Percentiles rank a stretch among this genome's conserved stretches.
Conservation (phyloP, 345 rosid genomes). For the Corchorus olitorius region DNA sequence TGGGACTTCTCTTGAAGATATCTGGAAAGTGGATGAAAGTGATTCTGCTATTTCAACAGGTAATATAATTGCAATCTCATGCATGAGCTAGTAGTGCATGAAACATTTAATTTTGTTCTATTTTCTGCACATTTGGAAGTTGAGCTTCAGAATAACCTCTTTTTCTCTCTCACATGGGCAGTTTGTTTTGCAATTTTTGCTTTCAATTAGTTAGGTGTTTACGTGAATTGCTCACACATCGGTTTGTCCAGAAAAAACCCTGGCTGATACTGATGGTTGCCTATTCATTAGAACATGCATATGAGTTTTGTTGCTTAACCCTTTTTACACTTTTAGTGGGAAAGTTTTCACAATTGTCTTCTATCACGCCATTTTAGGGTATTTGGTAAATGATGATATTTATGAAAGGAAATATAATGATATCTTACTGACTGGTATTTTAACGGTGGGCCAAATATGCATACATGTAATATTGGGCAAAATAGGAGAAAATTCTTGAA, state of each 20-base stretch:
- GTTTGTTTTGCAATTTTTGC: not conserved
- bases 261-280: not conserved
- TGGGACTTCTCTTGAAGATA: conserved; percentile 55
- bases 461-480: not conserved
- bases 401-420: not conserved
- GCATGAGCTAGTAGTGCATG: conserved; percentile 12
- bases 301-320: conserved; percentile 1
- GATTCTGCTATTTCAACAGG: conserved; percentile 44
- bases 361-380: not conserved
- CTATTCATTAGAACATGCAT: not conserved
- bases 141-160: not conserved
- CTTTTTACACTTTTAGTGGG: not conserved
- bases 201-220: not conserved
- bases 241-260: not conserved
- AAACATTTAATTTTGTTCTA: conserved; percentile 6
- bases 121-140: not conserved
- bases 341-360: not conserved
- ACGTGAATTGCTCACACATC: not conserved
- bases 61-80: conserved; percentile 31
- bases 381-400: not conserved
- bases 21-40: conserved; percentile 53
- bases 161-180: not conserved
- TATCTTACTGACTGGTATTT: not conserved
- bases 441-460: not conserved
- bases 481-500: not conserved